Conservation (phyloP, 768 basidiomycete genomes). For the Sutorius australiensis region DNA sequence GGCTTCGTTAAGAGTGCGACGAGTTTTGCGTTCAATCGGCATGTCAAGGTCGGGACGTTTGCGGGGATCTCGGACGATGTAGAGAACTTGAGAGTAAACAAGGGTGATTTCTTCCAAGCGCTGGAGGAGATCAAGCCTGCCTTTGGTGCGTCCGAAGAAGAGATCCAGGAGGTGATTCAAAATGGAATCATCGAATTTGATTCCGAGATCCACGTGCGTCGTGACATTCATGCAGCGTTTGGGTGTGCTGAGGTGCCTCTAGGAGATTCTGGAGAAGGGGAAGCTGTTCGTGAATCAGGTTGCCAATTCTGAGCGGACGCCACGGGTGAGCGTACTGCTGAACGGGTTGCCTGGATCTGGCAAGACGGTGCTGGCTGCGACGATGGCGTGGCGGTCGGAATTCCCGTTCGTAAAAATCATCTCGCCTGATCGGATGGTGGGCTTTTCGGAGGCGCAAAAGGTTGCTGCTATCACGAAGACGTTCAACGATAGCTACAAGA, state of each 20-base stretch:
- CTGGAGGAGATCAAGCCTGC: constrained; percentile 94
- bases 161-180: constrained; percentile 87
- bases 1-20: constrained; percentile 98
- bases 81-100: constrained; percentile 85
- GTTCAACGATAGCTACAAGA: constrained; percentile 95
- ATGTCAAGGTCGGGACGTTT: constrained; percentile 96
- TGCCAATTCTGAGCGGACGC: constrained; percentile 82
- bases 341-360: constrained; percentile 90
- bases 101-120: constrained; percentile 83
- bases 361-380: constrained; percentile 92
- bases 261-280: constrained; percentile 87
- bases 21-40: constrained; percentile 95
- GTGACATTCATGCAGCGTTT: not conserved
- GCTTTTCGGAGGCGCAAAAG: constrained; percentile 90
- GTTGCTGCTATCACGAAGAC: constrained; percentile 87
- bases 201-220: constrained; percentile 60
- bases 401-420: constrained; percentile 98
- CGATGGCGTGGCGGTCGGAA: constrained; percentile 88
- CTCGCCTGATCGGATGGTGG: constrained; percentile 96
- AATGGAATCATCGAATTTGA: constrained; percentile 95
- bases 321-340: constrained; percentile 84
- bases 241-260: constrained; percentile 8
- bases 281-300: constrained; percentile 92
- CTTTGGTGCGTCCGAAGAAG: constrained; percentile 97
- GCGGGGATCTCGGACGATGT: constrained; percentile 96